Evolutionary conservation across 2,329 filamentous ascomycete species (phyloP).

Genomic region (Thelonectria discophora): DNA sequence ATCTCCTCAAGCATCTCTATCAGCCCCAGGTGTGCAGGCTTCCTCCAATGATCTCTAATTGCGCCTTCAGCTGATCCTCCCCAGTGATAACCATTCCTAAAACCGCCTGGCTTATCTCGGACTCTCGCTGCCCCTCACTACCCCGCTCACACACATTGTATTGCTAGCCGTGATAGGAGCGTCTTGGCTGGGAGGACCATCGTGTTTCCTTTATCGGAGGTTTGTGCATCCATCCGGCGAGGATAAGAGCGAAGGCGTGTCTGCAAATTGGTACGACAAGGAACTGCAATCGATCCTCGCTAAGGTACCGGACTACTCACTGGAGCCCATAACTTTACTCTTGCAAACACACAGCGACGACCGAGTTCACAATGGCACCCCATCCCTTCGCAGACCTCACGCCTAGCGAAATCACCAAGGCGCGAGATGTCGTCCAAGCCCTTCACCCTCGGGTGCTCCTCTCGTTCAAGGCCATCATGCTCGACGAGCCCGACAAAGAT

Average conservation of each 20-base stretch:
- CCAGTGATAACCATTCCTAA: background rate
- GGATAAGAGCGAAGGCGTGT: background rate
- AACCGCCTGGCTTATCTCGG: slow-evolving; percentile 5
- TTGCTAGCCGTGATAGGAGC: background rate
- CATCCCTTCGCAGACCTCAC: slow-evolving; percentile 23
- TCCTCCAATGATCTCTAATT: slow-evolving; percentile 2
- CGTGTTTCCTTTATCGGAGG: background rate
- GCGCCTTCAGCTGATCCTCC: background rate
- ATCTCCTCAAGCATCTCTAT: no score
- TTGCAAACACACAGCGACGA: no score
- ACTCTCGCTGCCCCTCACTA: background rate
- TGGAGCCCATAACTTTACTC: no score
- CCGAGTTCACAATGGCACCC: slow-evolving; percentile 9
- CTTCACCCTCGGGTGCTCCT: slow-evolving; percentile 16
- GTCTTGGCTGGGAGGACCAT: background rate
- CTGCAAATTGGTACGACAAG: no score
- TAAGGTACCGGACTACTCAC: no score
- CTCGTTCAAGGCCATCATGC: slow-evolving; percentile 22
- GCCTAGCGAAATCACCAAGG: slow-evolving; percentile 17
- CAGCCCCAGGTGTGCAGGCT: slow-evolving; percentile 2
- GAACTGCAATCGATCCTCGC: no score
- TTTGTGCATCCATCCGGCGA: background rate
- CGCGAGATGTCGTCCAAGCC: slow-evolving; percentile 14
- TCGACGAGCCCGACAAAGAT: slow-evolving; percentile 22
- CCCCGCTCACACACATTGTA: background rate